Percentiles rank a stretch among this genome's conserved stretches.
Conservation (phyloP, 257 asterid genomes). For the Solanum megistacrolobum region DNA sequence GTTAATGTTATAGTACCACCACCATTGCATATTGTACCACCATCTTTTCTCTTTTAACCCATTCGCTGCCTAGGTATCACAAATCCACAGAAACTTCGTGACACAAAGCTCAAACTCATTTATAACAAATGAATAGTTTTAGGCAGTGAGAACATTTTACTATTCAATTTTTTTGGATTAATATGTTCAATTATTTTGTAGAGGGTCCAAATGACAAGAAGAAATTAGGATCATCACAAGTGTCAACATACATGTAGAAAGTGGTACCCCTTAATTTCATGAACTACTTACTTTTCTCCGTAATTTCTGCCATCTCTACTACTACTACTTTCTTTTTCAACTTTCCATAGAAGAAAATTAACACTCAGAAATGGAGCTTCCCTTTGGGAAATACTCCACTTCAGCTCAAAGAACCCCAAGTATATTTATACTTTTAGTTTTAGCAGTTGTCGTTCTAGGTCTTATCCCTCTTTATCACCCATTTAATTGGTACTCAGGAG, state of each 20-base stretch:
- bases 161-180: not conserved
- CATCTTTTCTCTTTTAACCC: not conserved
- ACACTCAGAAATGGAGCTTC: slow-evolving; percentile 16
- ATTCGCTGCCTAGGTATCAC: not conserved
- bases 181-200: not conserved
- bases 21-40: not conserved
- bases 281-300: not conserved
- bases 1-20: not conserved
- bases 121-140: not conserved
- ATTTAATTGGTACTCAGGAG: not conserved
- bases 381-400: not conserved
- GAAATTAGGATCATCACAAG: not conserved
- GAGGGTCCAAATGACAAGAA: not conserved
- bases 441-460: slow-evolving; percentile 18
- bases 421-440: slow-evolving; percentile 6
- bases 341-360: not conserved
- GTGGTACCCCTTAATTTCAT: not conserved
- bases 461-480: slow-evolving; percentile 31
- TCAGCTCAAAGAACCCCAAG: slow-evolving; percentile 4
- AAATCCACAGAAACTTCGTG: not conserved
- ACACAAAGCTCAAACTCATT: not conserved
- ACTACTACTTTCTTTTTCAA: not conserved
- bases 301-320: not conserved
- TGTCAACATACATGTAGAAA: not conserved
- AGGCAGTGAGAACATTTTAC: not conserved